Evolutionary conservation across 352 stramenopile genomes (phyloP).

Genomic region (Plasmopara halstedii): DNA sequence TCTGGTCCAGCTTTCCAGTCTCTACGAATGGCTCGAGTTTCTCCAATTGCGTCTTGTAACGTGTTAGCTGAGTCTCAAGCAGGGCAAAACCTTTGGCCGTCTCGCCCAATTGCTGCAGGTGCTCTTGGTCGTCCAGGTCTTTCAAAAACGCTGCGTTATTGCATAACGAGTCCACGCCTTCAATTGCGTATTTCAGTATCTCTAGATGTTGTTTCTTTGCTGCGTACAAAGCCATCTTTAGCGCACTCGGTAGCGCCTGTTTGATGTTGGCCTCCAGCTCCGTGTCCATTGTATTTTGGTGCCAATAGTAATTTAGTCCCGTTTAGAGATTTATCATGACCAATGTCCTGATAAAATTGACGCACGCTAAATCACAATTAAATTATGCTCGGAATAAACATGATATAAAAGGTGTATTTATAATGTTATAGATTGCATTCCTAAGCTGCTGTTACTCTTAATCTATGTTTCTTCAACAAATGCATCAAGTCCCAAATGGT

Average conservation of each 20-base stretch:
- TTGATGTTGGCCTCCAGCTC: slow-evolving; percentile 55
- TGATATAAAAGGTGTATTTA: too few relatives aligned
- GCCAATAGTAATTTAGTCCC: too few relatives aligned
- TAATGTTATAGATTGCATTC: too few relatives aligned
- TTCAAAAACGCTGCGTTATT: slow-evolving; percentile 63
- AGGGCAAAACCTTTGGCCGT: slow-evolving; percentile 63
- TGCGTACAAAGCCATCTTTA: slow-evolving; percentile 72
- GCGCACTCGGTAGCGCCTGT: slow-evolving; percentile 48
- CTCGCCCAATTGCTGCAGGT: slow-evolving; percentile 47
- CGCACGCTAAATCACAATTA: too few relatives aligned
- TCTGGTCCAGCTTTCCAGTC: slow-evolving; percentile 35
- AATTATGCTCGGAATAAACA: too few relatives aligned
- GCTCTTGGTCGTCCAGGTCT: slow-evolving; percentile 47
- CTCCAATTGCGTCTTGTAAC: slow-evolving; percentile 67
- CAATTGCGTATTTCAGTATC: slow-evolving; percentile 64
- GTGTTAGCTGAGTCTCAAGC: slow-evolving; percentile 50
- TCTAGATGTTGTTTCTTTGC: slow-evolving; percentile 72
- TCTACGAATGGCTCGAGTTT: slow-evolving; percentile 51
- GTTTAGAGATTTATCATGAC: too few relatives aligned
- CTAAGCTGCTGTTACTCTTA: too few relatives aligned
- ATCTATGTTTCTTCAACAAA: too few relatives aligned
- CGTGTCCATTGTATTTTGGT: slow-evolving; percentile 33
- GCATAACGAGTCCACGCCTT: slow-evolving; percentile 56
- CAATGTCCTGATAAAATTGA: too few relatives aligned
- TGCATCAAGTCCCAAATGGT: too few relatives aligned